Evolutionary conservation across 148 eudicot genomes (phyloP).

Genomic region (Vaccinium myrtillus): DNA sequence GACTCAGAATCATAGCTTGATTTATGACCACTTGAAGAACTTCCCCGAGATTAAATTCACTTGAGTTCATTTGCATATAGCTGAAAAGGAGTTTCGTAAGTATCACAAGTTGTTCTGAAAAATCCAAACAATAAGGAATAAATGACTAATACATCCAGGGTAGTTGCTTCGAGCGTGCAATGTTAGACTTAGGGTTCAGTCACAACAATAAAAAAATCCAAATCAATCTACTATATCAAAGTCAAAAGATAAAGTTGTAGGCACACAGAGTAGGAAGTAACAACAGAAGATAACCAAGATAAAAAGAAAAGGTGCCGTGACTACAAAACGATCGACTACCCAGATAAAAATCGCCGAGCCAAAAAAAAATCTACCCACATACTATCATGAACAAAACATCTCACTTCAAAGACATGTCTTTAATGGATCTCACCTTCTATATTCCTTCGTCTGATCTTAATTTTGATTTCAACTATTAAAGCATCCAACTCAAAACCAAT

Average conservation of each 20-base stretch:
- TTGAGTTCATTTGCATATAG: conserved; percentile 51
- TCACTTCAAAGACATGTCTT: too few relatives aligned
- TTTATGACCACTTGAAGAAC: conserved; percentile 68
- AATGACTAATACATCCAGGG: neutral
- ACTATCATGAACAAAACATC: too few relatives aligned
- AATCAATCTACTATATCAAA: neutral
- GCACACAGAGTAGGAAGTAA: conserved; percentile 7
- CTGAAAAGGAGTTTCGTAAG: conserved; percentile 44
- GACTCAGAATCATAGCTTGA: conserved; percentile 67
- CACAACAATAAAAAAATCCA: neutral
- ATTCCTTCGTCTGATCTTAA: too few relatives aligned
- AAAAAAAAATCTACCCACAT: neutral
- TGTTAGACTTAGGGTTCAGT: neutral
- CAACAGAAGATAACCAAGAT: neutral
- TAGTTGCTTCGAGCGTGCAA: neutral
- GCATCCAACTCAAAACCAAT: too few relatives aligned
- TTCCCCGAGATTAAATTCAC: conserved; percentile 68
- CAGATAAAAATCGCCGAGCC: neutral
- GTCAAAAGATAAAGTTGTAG: neutral
- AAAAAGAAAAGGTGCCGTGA: neutral
- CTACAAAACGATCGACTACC: too few relatives aligned
- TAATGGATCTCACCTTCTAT: too few relatives aligned
- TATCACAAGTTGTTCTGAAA: conserved; percentile 13
- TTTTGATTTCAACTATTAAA: too few relatives aligned
- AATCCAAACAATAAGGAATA: neutral